Conservation (phyloP, 169 alveolate genomes). For the Plasmodium cynomolgi region DNA sequence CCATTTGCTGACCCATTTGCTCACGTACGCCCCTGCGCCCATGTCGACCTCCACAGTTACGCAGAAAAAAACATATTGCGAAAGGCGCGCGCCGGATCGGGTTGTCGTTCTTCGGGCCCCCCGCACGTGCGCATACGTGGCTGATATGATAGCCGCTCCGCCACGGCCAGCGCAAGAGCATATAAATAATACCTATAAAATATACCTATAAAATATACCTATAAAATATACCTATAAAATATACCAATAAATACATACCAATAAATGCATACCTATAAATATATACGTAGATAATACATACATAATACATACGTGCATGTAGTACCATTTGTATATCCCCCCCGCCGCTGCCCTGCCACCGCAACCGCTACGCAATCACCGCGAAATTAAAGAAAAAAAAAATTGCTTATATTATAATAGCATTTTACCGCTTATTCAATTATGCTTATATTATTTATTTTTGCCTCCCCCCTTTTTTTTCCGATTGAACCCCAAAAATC, state of each 20-base stretch:
- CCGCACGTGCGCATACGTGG: neutral
- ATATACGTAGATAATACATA: neutral
- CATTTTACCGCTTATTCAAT: neutral
- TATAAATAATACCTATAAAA: too few relatives aligned
- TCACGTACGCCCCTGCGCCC: neutral
- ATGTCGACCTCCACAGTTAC: neutral
- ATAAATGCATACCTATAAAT: neutral
- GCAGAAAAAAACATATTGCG: neutral
- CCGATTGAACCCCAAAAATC: neutral
- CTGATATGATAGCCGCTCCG: neutral
- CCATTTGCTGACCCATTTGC: too few relatives aligned
- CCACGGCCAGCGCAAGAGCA: neutral
- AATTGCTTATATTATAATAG: neutral
- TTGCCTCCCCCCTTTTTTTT: neutral
- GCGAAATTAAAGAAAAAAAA: neutral
- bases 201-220: too few relatives aligned
- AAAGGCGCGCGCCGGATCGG: neutral
- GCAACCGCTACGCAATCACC: neutral
- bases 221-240: too few relatives aligned
- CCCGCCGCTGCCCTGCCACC: neutral
- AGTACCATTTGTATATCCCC: neutral
- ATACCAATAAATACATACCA: too few relatives aligned
- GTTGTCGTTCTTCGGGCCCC: neutral
- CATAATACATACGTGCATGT: neutral
- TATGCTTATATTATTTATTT: neutral